These are phyloP conservation scores for Stagonosporopsis chrysanthemi DNA, from an alignment of 2,329 filamentous ascomycete species.

Conservation along the genomic window DNA sequence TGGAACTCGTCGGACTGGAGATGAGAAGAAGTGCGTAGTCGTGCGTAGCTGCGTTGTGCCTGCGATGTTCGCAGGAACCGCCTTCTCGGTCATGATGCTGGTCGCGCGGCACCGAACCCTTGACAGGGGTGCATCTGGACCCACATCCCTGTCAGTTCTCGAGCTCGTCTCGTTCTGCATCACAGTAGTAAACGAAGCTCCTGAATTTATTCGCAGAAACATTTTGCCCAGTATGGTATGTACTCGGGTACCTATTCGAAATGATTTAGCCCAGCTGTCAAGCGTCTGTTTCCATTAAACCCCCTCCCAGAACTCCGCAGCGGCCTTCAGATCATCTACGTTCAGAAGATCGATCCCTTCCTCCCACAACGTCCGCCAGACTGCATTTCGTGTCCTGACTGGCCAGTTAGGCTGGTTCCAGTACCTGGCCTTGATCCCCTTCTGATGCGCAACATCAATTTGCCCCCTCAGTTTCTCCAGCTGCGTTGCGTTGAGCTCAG, in stretches of 20 bases:
- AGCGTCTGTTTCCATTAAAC: background rate
- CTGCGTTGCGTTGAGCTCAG: slow-evolving; percentile 57
- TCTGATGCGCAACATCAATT: slow-evolving; percentile 61
- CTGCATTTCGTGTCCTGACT: slow-evolving; percentile 58
- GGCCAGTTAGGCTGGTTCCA: slow-evolving; percentile 68
- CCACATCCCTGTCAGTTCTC: slow-evolving; percentile 10
- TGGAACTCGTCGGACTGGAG: background rate
- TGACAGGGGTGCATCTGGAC: slow-evolving; percentile 13
- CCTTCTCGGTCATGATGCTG: slow-evolving; percentile 14
- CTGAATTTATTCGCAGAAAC: background rate
- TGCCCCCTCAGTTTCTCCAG: slow-evolving; percentile 60
- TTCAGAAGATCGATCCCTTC: slow-evolving; percentile 69
- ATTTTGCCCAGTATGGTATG: background rate
- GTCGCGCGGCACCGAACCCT: slow-evolving; percentile 10
- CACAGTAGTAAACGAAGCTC: background rate
- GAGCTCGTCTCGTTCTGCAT: background rate
- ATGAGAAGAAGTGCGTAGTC: background rate
- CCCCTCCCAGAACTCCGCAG: slow-evolving; percentile 53
- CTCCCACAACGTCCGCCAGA: slow-evolving; percentile 64
- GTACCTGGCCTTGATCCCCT: slow-evolving; percentile 67
- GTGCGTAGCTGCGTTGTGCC: slow-evolving; percentile 1
- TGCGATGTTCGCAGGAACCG: slow-evolving; percentile 7
- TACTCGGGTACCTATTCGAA: background rate
- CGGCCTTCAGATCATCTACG: slow-evolving; percentile 66
- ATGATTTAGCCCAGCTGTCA: no score